Conservation (phyloP, 805 yeast genomes). For the Saccharomycodes ludwigii region DNA sequence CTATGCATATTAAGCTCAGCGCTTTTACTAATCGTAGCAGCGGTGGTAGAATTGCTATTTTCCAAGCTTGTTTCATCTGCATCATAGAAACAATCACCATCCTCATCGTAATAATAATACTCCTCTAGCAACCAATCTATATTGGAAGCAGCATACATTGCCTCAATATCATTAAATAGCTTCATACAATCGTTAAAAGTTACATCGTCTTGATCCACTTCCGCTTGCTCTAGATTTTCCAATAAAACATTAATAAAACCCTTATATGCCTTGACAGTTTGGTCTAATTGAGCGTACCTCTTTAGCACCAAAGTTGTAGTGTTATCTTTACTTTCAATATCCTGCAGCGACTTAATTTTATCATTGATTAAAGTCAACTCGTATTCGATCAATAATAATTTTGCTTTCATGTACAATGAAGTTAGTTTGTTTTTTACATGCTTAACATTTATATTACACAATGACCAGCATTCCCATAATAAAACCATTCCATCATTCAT, state of each 20-base stretch:
- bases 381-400: slow-evolving; percentile 49
- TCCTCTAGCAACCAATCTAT: slow-evolving; percentile 24
- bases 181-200: slow-evolving; percentile 56
- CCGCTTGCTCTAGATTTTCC: slow-evolving; percentile 44
- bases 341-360: slow-evolving; percentile 11
- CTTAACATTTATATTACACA: slow-evolving; percentile 10
- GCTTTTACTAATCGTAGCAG: background rate
- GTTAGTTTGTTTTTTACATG: slow-evolving; percentile 33
- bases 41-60: slow-evolving; percentile 3
- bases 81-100: slow-evolving; percentile 3
- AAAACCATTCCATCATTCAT: slow-evolving; percentile 35
- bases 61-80: slow-evolving; percentile 3
- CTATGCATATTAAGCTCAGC: background rate
- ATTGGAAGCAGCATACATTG: slow-evolving; percentile 53
- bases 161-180: slow-evolving; percentile 57
- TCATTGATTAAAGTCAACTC: slow-evolving; percentile 36
- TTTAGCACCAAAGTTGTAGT: too few relatives aligned
- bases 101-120: slow-evolving; percentile 7
- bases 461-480: slow-evolving; percentile 17
- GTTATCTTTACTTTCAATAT: slow-evolving; percentile 15
- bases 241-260: slow-evolving; percentile 46
- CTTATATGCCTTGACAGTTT: slow-evolving; percentile 39
- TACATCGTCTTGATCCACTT: slow-evolving; percentile 39
- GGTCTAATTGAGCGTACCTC: too few relatives aligned
- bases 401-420: slow-evolving; percentile 52